Conservation (phyloP, 2,329 filamentous ascomycete genomes). For the Alternaria longipes region DNA sequence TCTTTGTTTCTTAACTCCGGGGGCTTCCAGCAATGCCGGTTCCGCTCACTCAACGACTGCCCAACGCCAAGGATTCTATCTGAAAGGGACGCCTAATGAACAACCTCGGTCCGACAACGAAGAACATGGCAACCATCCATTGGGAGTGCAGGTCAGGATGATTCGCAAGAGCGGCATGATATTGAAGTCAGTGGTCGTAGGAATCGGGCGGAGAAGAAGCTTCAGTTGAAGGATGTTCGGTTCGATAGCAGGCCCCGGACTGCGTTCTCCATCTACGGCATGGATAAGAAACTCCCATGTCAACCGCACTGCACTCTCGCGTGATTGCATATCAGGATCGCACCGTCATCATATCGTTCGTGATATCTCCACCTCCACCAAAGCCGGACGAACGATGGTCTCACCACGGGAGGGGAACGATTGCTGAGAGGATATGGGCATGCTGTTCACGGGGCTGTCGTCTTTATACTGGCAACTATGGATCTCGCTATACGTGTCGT, state of each 20-base stretch:
- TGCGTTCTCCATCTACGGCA: conserved; percentile 18
- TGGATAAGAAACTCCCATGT: conserved; percentile 23
- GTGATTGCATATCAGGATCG: conserved; percentile 27
- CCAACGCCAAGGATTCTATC: conserved; percentile 3
- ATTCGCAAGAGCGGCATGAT: conserved; percentile 2
- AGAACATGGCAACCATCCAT: not conserved
- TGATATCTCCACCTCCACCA: conserved; percentile 12
- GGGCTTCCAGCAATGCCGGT: conserved; percentile 1
- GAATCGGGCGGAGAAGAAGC: conserved; percentile 6
- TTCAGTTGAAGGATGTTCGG: conserved; percentile 15
- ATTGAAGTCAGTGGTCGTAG: not conserved
- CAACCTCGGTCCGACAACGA: not conserved
- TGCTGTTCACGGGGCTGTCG: not conserved
- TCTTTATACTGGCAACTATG: not conserved
- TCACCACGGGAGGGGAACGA: not conserved
- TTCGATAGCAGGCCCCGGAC: conserved; percentile 18
- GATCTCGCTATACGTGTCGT: not conserved
- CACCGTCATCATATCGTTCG: conserved; percentile 1
- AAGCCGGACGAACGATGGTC: not conserved
- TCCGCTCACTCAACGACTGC: conserved; percentile 1
- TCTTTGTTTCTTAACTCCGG: conserved; percentile 20
- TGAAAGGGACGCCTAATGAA: not conserved
- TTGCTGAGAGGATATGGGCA: not conserved
- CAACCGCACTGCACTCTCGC: conserved; percentile 16
- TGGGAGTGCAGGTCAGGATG: conserved; percentile 1